Evolutionary conservation across 805 yeast species (phyloP), one percentile per base, ranked within the genome.

Genomic region (Starmera caribaea): DNA sequence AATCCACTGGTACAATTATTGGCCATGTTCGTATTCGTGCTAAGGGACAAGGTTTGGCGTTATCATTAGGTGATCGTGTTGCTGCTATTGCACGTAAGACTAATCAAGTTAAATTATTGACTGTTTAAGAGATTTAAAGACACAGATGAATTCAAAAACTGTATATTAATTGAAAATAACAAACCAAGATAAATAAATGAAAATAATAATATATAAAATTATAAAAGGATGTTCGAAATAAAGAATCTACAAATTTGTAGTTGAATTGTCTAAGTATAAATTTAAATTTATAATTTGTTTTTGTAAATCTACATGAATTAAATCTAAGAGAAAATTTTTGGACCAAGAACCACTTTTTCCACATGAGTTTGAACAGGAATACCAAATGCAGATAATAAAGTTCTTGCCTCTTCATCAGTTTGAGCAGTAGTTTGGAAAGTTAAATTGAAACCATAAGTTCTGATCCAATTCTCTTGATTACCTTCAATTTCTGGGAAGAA

Each of bases 21-120:
- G 99, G 99, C 8, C 95, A 89, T 56, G 95, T 89, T 35, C 79
- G 98, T 65, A 89, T 92, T 54, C 79, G 99, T 65, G 83, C 97
- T 14, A 89, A 90, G 74, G 96, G 97, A 16, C 97, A 94, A 69
- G 98, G 98, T 5, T 72, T 94, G 48, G 98, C 98, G 8, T 68
- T 94, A 46, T 81, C 95, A 3, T 69, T 94, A 51, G 99, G 99
- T 46, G 97, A 92, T 55, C 76, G 88, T 53, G 92, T 90, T 40
- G 95, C 96, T 39, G 70, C 85, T 40, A 76, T 87, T 59, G 82
- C 90, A 35, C 75, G 82, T 45, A 71, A 72, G 55, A 63, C 66
- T 37, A 69, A 67, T 42, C 65, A 62, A 41, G 59, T 66, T 26
- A 48, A 49, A 31, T 45, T 55, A 32, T 53, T 46, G 44, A 58